Base-by-base conservation (phyloP, 2,329 filamentous ascomycete species). In the Fusarium sp. region DNA sequence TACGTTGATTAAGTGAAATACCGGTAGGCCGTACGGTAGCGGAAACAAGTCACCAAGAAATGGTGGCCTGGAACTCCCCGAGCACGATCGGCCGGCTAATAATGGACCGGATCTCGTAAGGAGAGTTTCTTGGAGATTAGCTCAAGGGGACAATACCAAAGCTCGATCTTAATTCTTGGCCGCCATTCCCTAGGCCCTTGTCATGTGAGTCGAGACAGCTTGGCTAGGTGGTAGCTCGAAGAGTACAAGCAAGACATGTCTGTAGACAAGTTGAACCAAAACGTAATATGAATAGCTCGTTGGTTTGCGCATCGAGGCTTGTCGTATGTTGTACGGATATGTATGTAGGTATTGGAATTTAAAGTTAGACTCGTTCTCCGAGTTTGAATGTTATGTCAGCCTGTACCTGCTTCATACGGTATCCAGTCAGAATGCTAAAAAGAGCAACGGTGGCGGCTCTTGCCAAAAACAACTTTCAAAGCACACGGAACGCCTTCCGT, bases 141-240 rank as follows among this genome's bases (percentile, higher is more conserved):
- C 58, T 62, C 58, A 63, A 69, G 47, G 22, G 30, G 53, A 51
- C 65, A 51, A 58, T 57, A 70, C 29, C 38, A 60, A 53, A 53
- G 53, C 25, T 55, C n/a, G 41, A 51, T 58, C 30, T 57, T 29
- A 30, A 53, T 20, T 44, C 46, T 27, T 34, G 61, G 58, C 30
- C 24, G 56, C 52, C 59, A 74, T 65, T 43, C 70, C 68, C 63
- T 56, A 70, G 55, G 47, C 69, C 69, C 71, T 55, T 74, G 72
- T 44, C 32, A 40, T 40, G n/a, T 32, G 20, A 45, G 43, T 20
- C 18, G 7, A 18, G 38, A 24, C 34, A 29, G 20, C 16, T 45
- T 16, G 44, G n/a, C 20, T 62, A 12, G 44, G 22, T 16, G 38
- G 25, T 29, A 34, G 34, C 32, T 47, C 41, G 20, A n/a, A 38